A percentile compares a stretch with the other conserved stretches of the same genome.
These are phyloP conservation scores for Candida silvicultrix DNA, from an alignment of 805 yeast species.

Conservation along the genomic window DNA sequence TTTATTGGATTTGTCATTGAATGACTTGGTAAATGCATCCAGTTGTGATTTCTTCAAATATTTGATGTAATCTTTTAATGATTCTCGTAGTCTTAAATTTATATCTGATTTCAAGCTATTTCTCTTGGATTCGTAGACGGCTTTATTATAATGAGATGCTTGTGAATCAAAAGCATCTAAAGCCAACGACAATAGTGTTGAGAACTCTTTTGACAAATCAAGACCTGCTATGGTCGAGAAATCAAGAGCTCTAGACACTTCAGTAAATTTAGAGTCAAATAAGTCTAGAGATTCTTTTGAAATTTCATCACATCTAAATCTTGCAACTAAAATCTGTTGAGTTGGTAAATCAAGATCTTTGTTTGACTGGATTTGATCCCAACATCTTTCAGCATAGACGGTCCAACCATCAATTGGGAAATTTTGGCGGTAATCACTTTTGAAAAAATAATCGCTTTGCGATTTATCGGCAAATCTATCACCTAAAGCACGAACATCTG, in stretches of 20 bases:
- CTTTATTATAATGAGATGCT: constrained; percentile 69
- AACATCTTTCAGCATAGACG: constrained; percentile 79
- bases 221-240: constrained; percentile 12
- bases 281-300: constrained; percentile 32
- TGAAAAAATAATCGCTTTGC: constrained; percentile 38
- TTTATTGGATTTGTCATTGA: constrained; percentile 24
- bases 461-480: constrained; percentile 41
- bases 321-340: constrained; percentile 90
- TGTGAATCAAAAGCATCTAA: constrained; percentile 52
- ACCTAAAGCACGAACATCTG: constrained; percentile 58
- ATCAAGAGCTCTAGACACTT: constrained; percentile 5
- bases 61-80: constrained; percentile 37
- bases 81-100: constrained; percentile 35
- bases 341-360: constrained; percentile 95
- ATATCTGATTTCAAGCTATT: constrained; percentile 40
- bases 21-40: constrained; percentile 19
- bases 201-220: constrained; percentile 36
- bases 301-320: constrained; percentile 92
- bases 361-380: constrained; percentile 91
- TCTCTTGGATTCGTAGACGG: constrained; percentile 65
- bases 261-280: constrained; percentile 9
- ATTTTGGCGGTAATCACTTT: constrained; percentile 67
- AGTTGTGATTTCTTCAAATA: constrained; percentile 30
- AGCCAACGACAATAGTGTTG: constrained; percentile 37
- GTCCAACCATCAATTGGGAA: constrained; percentile 97